Percentiles rank a stretch among this genome's conserved stretches.
Conservation (phyloP, 768 basidiomycete genomes). For the Paxillus involutus region DNA sequence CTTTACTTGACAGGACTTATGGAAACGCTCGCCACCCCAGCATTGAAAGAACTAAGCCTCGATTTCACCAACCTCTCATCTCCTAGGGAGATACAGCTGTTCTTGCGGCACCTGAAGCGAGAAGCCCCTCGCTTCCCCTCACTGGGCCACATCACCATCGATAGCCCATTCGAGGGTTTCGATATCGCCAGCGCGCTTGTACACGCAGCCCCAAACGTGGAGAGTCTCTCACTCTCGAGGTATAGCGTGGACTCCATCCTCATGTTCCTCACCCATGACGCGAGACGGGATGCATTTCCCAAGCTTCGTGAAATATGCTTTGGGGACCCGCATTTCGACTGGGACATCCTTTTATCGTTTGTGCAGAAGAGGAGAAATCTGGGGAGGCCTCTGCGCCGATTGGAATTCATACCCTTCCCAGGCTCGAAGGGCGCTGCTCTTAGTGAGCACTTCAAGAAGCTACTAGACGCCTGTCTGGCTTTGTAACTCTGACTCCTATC, state of each 20-base stretch:
- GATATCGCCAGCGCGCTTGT: conserved; percentile 23
- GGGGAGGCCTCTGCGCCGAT: conserved; percentile 15
- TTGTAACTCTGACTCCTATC: conserved; percentile 5
- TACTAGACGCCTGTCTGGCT: conserved; percentile 22
- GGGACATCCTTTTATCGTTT: conserved; percentile 27
- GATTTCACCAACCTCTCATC: conserved; percentile 26
- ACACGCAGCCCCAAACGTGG: conserved; percentile 24
- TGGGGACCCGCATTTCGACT: conserved; percentile 27
- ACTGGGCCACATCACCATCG: conserved; percentile 19
- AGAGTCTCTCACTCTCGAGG: conserved; percentile 26
- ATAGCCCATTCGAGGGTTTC: conserved; percentile 24
- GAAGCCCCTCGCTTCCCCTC: conserved; percentile 24
- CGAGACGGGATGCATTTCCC: conserved; percentile 26
- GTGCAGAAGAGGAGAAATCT: conserved; percentile 21
- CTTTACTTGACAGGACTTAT: conserved; percentile 25
- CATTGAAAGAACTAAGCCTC: conserved; percentile 21
- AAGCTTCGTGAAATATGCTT: conserved; percentile 18
- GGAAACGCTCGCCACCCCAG: conserved; percentile 23
- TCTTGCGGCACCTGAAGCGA: conserved; percentile 28
- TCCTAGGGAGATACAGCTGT: conserved; percentile 27
- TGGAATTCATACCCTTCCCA: conserved; percentile 24
- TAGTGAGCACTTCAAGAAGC: conserved; percentile 16
- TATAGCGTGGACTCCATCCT: conserved; percentile 23
- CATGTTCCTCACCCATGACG: conserved; percentile 23
- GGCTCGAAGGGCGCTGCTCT: conserved; percentile 17